Evolutionary conservation across 2,329 filamentous ascomycete species (phyloP).

Genomic region (Aspergillus felis): DNA sequence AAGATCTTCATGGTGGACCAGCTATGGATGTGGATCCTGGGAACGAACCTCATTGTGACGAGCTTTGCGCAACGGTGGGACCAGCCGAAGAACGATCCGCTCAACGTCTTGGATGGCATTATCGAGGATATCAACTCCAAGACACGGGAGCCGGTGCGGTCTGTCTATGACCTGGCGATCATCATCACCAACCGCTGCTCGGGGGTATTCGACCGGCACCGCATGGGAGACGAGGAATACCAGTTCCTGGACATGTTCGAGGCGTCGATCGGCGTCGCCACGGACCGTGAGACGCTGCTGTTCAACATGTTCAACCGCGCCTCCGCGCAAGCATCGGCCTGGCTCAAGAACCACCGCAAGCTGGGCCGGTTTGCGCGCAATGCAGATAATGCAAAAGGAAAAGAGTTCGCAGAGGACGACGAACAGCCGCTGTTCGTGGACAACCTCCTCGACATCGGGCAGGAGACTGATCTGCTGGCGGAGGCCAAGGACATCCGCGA

Average conservation of each 20-base stretch:
- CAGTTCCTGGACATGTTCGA: slow-evolving; percentile 68
- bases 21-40: slow-evolving; percentile 62
- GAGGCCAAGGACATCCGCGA: slow-evolving; percentile 67
- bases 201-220: slow-evolving; percentile 58
- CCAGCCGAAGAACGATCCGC: slow-evolving; percentile 58
- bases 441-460: slow-evolving; percentile 50
- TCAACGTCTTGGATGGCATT: slow-evolving; percentile 59
- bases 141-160: slow-evolving; percentile 55
- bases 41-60: slow-evolving; percentile 55
- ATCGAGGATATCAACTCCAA: slow-evolving; percentile 65
- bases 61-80: slow-evolving; percentile 39
- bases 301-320: slow-evolving; percentile 59
- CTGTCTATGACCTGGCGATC: slow-evolving; percentile 60
- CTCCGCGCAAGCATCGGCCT: slow-evolving; percentile 53
- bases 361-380: slow-evolving; percentile 32
- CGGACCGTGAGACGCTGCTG: slow-evolving; percentile 54
- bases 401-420: slow-evolving; percentile 27
- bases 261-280: slow-evolving; percentile 54
- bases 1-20: slow-evolving; percentile 69
- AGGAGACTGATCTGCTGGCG: slow-evolving; percentile 57
- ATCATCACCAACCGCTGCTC: slow-evolving; percentile 59
- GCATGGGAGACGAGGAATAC: slow-evolving; percentile 56
- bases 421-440: slow-evolving; percentile 46
- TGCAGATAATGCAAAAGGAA: slow-evolving; percentile 7
- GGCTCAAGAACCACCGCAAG: slow-evolving; percentile 50